Base-by-base conservation (phyloP, 2,329 filamentous ascomycete genomes). In the Whalleya microplaca region DNA sequence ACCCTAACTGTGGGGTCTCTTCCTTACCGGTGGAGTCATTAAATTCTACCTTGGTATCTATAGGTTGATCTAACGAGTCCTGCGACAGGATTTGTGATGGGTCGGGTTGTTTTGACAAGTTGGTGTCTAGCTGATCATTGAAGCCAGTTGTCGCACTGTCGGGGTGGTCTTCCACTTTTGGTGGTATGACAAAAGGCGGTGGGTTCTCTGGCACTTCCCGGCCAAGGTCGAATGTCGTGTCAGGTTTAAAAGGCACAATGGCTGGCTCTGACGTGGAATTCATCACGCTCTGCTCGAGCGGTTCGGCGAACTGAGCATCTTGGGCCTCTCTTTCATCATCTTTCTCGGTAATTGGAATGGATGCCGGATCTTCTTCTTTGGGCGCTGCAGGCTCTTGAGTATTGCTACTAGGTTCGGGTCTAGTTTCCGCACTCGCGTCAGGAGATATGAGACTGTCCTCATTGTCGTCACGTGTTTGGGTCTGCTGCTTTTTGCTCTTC, bases 291-390 rank as follows among this genome's bases (percentile, higher is more conserved):
- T 65, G 56, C 41, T 64, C 60, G 18, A 62, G 45, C 14, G 64
- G 61, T 5, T 65, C 65, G 19, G 60, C 54, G 32, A 65, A 57
- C 40, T 67, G 61, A 21, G 66, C 58, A 57, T 57, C 64, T 40
- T 64, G 59, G 16, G 51, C 62, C 56, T 70, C 69, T 55, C 69
- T 64, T 41, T 62, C 61, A 56, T 62, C 60, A 23, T 63, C 61
- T 51, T 67, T 66, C 54, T 69, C 67, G 9, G 66, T 51, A 16
- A 44, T 56, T 19, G 63, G 45, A 23, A 45, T 45, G 21, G 48
- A 29, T 48, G 23, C 55, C 14, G 51, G 21, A 32, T 57, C 56
- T 32, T 66, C 57, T 21, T 55, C 55, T 56, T 57, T 43, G 43
- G 47, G 45, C 48, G 58, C 61, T 20, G 51, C 48, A 12, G 27